Evolutionary conservation across 2,329 filamentous ascomycete species (phyloP).

Genomic region (Claviceps humidiphila): DNA sequence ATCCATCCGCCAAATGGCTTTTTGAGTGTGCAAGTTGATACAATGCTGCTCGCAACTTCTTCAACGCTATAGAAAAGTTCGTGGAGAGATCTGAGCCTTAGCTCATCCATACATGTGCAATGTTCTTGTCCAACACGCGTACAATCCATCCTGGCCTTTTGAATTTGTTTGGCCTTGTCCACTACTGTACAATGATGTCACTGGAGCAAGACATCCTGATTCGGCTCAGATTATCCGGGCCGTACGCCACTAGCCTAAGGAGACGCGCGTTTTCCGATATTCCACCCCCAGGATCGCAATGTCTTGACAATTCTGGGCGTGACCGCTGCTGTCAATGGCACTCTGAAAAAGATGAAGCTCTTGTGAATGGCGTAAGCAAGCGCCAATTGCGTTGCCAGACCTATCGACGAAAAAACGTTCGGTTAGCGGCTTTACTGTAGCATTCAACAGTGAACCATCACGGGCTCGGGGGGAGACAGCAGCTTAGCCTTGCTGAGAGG

Average conservation of each 20-base stretch:
- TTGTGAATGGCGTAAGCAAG: constrained; percentile 97
- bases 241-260: constrained; percentile 1
- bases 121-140: not conserved
- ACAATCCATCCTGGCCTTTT: not conserved
- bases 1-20: too few species aligned
- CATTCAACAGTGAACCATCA: not conserved
- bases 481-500: not conserved
- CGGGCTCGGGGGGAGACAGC: not conserved
- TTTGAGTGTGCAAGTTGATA: too few species aligned
- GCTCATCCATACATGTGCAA: not conserved
- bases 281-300: constrained; percentile 79
- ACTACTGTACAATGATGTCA: not conserved
- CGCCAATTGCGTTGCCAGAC: constrained; percentile 67
- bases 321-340: constrained; percentile 79
- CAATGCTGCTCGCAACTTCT: too few species aligned
- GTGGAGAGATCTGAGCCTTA: too few species aligned
- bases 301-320: constrained; percentile 90
- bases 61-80: too few species aligned
- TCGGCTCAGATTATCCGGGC: not conserved
- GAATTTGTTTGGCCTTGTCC: not conserved
- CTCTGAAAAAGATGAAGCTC: constrained; percentile 90
- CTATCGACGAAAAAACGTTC: constrained; percentile 21
- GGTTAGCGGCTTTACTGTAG: constrained; percentile 11
- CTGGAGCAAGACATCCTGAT: not conserved
- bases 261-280: constrained; percentile 63